These are phyloP conservation scores for Calonectria hongkongensis DNA, from an alignment of 2,329 filamentous ascomycete genomes.

Conservation along the genomic window DNA sequence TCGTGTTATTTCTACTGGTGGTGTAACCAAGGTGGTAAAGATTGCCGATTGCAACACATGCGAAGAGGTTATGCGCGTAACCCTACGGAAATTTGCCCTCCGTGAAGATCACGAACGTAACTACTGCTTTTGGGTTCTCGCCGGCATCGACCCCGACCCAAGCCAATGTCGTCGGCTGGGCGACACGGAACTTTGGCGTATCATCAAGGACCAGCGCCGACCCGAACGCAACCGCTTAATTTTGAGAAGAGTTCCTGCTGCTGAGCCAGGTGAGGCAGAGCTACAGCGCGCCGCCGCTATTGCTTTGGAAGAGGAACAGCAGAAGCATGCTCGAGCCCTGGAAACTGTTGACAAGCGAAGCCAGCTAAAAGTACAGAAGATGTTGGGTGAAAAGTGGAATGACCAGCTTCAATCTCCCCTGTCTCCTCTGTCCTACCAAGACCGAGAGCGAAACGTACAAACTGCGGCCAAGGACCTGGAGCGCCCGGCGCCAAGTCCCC, in stretches of 20 bases:
- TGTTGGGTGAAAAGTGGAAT: slow-evolving; percentile 91
- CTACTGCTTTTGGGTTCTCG: slow-evolving; percentile 96
- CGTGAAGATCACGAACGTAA: slow-evolving; percentile 94
- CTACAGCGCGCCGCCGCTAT: slow-evolving; percentile 91
- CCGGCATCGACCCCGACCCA: slow-evolving; percentile 88
- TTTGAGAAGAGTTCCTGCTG: slow-evolving; percentile 91
- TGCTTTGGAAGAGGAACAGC: slow-evolving; percentile 89
- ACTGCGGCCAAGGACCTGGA: slow-evolving; percentile 76
- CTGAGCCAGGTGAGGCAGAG: slow-evolving; percentile 91
- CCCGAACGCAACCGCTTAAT: slow-evolving; percentile 94
- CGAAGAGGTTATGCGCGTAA: slow-evolving; percentile 94
- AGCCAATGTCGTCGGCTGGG: slow-evolving; percentile 87
- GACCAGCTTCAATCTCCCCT: slow-evolving; percentile 88
- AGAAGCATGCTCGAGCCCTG: slow-evolving; percentile 79
- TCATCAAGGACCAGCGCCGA: slow-evolving; percentile 89
- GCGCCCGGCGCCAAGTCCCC: slow-evolving; percentile 71
- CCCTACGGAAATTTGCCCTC: slow-evolving; percentile 89
- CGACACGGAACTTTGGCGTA: slow-evolving; percentile 91
- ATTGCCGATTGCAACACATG: slow-evolving; percentile 93
- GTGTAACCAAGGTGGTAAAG: slow-evolving; percentile 94
- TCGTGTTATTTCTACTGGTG: slow-evolving; percentile 92
- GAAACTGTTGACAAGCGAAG: slow-evolving; percentile 83
- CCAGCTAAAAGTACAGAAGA: slow-evolving; percentile 90
- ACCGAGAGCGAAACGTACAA: slow-evolving; percentile 80
- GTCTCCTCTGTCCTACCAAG: slow-evolving; percentile 84